These are phyloP conservation scores for Thelonectria discophora DNA, from an alignment of 2,329 filamentous ascomycete genomes.

Conservation along the genomic window DNA sequence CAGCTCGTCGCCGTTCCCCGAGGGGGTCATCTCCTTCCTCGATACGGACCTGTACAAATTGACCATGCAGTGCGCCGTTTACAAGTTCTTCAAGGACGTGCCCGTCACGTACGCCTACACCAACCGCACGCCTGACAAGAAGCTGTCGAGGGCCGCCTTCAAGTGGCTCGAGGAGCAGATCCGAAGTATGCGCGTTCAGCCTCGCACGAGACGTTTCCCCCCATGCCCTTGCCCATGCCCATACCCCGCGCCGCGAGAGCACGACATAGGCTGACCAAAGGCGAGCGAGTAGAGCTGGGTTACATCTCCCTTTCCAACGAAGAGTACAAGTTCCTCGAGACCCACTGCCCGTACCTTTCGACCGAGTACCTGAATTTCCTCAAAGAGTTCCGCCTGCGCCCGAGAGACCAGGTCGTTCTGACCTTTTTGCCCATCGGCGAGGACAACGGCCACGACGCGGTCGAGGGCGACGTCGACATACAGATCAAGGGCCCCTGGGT, in stretches of 20 bases:
- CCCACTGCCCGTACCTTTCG: constrained; percentile 82
- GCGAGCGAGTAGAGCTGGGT: constrained; percentile 71
- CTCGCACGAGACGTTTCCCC: no score
- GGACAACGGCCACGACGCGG: constrained; percentile 69
- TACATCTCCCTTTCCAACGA: constrained; percentile 81
- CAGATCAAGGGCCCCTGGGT: constrained; percentile 85
- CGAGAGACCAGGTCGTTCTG: constrained; percentile 79
- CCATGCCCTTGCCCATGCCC: no score
- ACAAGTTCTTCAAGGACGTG: constrained; percentile 87
- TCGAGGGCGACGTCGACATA: constrained; percentile 79
- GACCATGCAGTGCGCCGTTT: constrained; percentile 97
- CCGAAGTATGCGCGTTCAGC: constrained; percentile 65
- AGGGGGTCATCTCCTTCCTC: constrained; percentile 83
- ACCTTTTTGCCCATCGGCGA: constrained; percentile 67
- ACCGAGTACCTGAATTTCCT: constrained; percentile 83
- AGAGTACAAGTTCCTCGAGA: constrained; percentile 81
- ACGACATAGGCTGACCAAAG: constrained; percentile 38
- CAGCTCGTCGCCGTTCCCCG: constrained; percentile 72
- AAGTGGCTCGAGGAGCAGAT: constrained; percentile 88
- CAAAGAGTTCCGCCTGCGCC: constrained; percentile 80
- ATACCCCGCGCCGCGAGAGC: no score
- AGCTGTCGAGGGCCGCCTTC: constrained; percentile 83
- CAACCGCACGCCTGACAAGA: constrained; percentile 94
- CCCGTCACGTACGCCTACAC: constrained; percentile 93
- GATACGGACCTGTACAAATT: constrained; percentile 93